Base-by-base conservation (phyloP, 306 rosid genomes). In the Trifolium dubium region DNA sequence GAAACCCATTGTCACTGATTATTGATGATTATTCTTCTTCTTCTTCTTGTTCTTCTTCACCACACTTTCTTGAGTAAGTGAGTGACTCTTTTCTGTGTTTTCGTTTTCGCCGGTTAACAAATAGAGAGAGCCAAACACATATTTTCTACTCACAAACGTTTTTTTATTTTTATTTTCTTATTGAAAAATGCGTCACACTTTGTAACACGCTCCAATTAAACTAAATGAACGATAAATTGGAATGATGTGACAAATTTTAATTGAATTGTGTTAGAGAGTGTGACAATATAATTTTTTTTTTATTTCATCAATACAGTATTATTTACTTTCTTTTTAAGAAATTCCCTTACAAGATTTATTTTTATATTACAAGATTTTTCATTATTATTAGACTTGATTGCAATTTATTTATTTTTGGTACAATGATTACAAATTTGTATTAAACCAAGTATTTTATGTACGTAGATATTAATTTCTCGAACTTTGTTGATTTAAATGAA, bases 1-100 rank as follows among this genome's bases (percentile, higher is more conserved):
- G 87, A 84, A 89, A 68, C 95, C 95, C 97, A 91, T 91, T 73
- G 50, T 23, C 23, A 23, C 23, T 23, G 23, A 23, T 23, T 23
- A 0, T 23, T 23, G 23, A 0, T 23, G 23, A 23, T 23, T 0
- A 23, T 23, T 23, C 39, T 53, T 0, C 46, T 29, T 7, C 23
- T 64, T 3, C 53, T 56, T 56, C 67, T 1, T 23, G 23, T 23
- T 23, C 23, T 39, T n/a, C 66, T 66, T 53, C 66, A 17, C 17
- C 23, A 23, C 37, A 9, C 80, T 59, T n/a, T 46, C 71, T 69
- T 6, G 18, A 68, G 23, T 39, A 2, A 39, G 15, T 39, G 9
- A 64, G 50, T 5, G 31, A 29, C 39, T 40, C 55, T 56, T 41
- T 49, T 14, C 46, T 49, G 5, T 8, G 40, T 37, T 34, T 18